Conservation (phyloP, 2,329 filamentous ascomycete species). For the Ceratocystis alfenasii region DNA sequence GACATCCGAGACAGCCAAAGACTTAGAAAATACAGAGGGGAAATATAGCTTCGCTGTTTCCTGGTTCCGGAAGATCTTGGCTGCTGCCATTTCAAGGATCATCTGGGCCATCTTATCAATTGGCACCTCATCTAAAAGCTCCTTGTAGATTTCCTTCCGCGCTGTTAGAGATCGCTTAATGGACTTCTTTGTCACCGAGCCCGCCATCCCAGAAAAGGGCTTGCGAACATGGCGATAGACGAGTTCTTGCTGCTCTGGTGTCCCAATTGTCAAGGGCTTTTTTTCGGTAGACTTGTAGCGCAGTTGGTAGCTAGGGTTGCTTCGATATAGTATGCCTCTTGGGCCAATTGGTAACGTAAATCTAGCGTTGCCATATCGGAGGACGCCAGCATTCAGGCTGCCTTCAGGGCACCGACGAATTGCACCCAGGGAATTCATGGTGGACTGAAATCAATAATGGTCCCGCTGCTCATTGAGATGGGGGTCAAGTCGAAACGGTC, state of each 20-base stretch:
- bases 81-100: constrained; percentile 13
- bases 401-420: constrained; percentile 2
- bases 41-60: constrained; percentile 12
- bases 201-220: neutral
- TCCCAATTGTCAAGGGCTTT: neutral
- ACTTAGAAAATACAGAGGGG: neutral
- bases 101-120: constrained; percentile 13
- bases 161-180: constrained; percentile 9
- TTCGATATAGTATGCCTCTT: neutral
- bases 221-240: constrained; percentile 17
- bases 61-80: constrained; percentile 13
- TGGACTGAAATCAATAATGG: too few relatives aligned
- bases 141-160: neutral
- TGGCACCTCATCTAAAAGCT: constrained; percentile 5
- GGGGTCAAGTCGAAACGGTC: neutral
- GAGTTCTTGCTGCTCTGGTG: constrained; percentile 4
- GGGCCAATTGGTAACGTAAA: neutral
- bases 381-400: neutral
- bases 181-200: neutral
- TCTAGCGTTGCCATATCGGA: neutral
- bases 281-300: constrained; percentile 7
- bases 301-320: neutral
- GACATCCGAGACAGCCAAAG: neutral
- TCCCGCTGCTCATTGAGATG: neutral
- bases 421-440: constrained; percentile 2